Conservation (phyloP, 2,329 filamentous ascomycete species). For the Thelonectria rubi region DNA sequence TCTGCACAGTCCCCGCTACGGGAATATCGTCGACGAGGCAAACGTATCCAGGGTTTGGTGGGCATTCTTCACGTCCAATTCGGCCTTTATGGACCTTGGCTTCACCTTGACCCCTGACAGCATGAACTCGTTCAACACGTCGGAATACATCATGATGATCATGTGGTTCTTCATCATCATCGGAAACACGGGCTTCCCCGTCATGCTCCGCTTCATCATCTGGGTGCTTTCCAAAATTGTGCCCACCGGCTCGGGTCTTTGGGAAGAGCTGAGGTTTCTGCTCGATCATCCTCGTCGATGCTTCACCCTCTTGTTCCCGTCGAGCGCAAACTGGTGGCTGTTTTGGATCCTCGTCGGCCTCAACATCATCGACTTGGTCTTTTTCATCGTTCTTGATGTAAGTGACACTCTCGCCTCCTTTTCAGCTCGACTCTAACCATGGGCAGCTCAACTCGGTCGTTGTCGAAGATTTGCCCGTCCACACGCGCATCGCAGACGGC, state of each 20-base stretch:
- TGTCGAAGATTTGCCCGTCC: constrained; percentile 73
- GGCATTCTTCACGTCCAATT: constrained; percentile 88
- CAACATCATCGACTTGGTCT: constrained; percentile 85
- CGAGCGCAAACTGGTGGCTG: constrained; percentile 93
- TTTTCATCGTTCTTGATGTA: constrained; percentile 93
- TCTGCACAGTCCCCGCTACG: constrained; percentile 68
- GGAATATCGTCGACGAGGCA: constrained; percentile 66
- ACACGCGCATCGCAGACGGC: constrained; percentile 82
- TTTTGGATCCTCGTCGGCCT: constrained; percentile 85
- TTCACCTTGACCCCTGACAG: constrained; percentile 92
- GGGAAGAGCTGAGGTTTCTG: constrained; percentile 90
- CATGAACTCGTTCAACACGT: constrained; percentile 87
- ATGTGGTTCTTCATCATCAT: constrained; percentile 90
- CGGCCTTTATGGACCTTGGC: constrained; percentile 94
- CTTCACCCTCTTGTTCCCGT: constrained; percentile 93
- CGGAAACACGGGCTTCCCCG: constrained; percentile 94
- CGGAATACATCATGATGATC: constrained; percentile 78
- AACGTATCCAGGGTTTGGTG: constrained; percentile 83
- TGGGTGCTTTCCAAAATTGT: constrained; percentile 78
- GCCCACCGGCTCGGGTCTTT: constrained; percentile 73
- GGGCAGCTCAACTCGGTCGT: constrained; percentile 73
- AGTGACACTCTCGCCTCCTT: constrained; percentile 46
- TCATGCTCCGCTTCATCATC: constrained; percentile 92
- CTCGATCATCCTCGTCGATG: constrained; percentile 95
- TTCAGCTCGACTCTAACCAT: constrained; percentile 33